Evolutionary conservation across 2,329 filamentous ascomycete species (phyloP), one percentile per base, ranked within the genome.

Genomic region (Pseudogymnoascus sp.): DNA sequence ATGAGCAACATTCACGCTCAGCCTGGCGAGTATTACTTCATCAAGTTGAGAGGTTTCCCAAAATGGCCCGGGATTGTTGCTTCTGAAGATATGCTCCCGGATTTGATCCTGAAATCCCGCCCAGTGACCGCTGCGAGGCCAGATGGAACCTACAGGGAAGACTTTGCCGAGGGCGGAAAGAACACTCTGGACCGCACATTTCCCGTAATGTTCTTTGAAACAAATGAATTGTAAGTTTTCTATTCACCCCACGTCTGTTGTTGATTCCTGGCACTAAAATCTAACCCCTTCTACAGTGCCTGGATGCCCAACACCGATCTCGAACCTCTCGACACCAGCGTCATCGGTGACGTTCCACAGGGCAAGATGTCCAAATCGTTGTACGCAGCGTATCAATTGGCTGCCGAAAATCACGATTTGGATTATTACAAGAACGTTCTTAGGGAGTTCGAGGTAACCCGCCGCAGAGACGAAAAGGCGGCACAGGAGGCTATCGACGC

Each of bases 1-100:
- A 81, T 89, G 67, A 83, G 83, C 51, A 84, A 91, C 69, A 81
- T 91, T 62, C 85, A 96, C 73, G 93, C 91, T 67, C 83, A 96
- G 79, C 90, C 95, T 4, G 95, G 96, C 69, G 89, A 97, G 71
- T 89, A 93, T 77, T 97, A 89, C 77, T 87, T 96, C 73, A 91
- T 96, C 68, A 90, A 93, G 75, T 86, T 99, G 76, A 96, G 96
- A 81, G 95, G 93, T 65, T 96, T 91, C 76, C 91, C 95, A 34
- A 88, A 91, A 40, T 99, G 95, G 95, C 95, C 95, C 14, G 88
- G 91, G 63, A 90, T 99, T 73, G 86, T 99, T 70, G 95, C 91
- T 75, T 92, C 96, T 73, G 93, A 99, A 75, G 87, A 88, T 66
- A 97, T 99, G 88, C 86, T 99, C 18, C 93, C 95, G 1, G 81